Base-by-base conservation (phyloP, 2,329 filamentous ascomycete species). In the Epichloe sibirici region DNA sequence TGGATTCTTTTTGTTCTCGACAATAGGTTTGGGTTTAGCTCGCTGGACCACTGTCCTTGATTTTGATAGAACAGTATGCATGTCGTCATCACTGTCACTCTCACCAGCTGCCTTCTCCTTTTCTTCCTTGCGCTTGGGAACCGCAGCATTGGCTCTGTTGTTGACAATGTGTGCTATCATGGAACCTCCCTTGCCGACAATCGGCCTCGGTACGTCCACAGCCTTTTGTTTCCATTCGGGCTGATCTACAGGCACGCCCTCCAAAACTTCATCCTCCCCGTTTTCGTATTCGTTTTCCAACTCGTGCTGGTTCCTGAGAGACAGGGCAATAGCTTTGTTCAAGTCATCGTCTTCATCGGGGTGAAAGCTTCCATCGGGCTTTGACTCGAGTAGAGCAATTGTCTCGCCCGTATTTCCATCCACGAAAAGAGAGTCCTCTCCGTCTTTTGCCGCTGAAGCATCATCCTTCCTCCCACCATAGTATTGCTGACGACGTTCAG, bases 251-350 rank as follows among this genome's bases (percentile, higher is more conserved):
- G 71, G 66, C 3, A 76, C 68, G 54, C 81, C 78, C 54, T 78
- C 76, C 11, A 79, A 72, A 4, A 74, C 65, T 2, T 69, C 66
- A 1, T 74, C 67, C 0, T 71, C 66, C 2, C 73, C 70, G 0
- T 71, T 66, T 3, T 74, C 70, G 8, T 69, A 55, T 13, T 62
- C 64, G n/a, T 54, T n/a, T 8, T 57, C 64, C 4, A 67, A 56
- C 0, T 67, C 70, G 55, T 82, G 74, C 47, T 83, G 76, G n/a
- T 74, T 83, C 58, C 84, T 78, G 39, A 97, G 70, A 5, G 91
- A 97, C 67, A 97, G 75, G 2, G 86, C 86, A 62, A 97, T 95
- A 12, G 91, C 90, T 56, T 77, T 78, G 54, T 82, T 82, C 5
- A 97, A 73, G 49, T 95, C 88, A 45, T 81, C 76, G 42, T 73